A percentile compares a stretch with the other conserved stretches of the same genome.
Conservation (phyloP, 2,329 filamentous ascomycete species). For the Emergomyces orientalis region DNA sequence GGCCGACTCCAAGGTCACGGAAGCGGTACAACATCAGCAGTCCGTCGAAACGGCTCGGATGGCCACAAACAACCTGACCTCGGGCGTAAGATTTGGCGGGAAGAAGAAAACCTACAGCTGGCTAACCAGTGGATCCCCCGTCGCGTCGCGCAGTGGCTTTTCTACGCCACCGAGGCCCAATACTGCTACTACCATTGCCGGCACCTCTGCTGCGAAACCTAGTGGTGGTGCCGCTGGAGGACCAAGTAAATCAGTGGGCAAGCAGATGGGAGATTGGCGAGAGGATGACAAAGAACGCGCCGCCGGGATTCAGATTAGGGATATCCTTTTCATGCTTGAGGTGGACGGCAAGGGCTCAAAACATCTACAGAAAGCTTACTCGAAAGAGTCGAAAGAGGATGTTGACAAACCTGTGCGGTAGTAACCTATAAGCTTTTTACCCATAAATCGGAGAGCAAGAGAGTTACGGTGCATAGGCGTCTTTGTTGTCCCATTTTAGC, state of each 20-base stretch:
- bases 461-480: background rate
- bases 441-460: background rate
- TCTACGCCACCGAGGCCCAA: slow-evolving; percentile 29
- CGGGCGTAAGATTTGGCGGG: slow-evolving; percentile 40
- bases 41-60: slow-evolving; percentile 76
- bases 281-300: slow-evolving; percentile 66
- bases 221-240: slow-evolving; percentile 22
- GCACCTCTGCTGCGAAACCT: slow-evolving; percentile 17
- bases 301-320: slow-evolving; percentile 70
- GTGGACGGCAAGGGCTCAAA: slow-evolving; percentile 52
- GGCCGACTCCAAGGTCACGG: slow-evolving; percentile 62
- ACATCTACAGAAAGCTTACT: slow-evolving; percentile 37
- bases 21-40: slow-evolving; percentile 68
- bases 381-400: slow-evolving; percentile 35
- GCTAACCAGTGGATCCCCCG: slow-evolving; percentile 27
- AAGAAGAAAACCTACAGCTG: slow-evolving; percentile 42
- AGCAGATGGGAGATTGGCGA: slow-evolving; percentile 62
- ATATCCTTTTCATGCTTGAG: slow-evolving; percentile 72
- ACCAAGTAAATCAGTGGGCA: slow-evolving; percentile 33
- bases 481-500: background rate
- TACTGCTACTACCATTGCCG: slow-evolving; percentile 16
- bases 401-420: slow-evolving; percentile 8
- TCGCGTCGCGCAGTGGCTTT: slow-evolving; percentile 29
- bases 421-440: background rate
- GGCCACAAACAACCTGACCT: slow-evolving; percentile 56